Conservation (phyloP, 1,284 basidiomycete genomes). For the Boletus sp. region DNA sequence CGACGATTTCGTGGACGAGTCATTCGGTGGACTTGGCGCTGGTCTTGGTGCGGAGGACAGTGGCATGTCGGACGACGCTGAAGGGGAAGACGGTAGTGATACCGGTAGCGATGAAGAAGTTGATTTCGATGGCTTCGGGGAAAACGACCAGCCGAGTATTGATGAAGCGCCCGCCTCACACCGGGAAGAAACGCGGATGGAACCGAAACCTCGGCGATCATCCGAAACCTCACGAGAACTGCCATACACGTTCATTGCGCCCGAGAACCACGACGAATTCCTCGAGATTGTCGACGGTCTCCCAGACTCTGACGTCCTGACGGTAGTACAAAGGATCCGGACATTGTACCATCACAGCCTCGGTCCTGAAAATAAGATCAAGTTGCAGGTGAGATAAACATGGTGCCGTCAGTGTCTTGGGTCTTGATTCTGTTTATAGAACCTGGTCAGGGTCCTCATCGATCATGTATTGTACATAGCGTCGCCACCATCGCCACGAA, state of each 20-base stretch:
- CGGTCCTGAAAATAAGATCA: conserved; percentile 89
- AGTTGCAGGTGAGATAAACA: conserved; percentile 69
- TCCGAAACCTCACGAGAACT: conserved; percentile 59
- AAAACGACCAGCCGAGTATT: conserved; percentile 41
- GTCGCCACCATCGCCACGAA: conserved; percentile 62
- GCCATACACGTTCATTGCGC: conserved; percentile 93
- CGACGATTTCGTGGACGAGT: conserved; percentile 79
- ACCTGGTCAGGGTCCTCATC: conserved; percentile 81
- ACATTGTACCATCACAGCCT: conserved; percentile 92
- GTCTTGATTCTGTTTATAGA: conserved; percentile 44
- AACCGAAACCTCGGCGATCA: conserved; percentile 34
- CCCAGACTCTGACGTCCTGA: conserved; percentile 73
- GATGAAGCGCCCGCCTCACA: conserved; percentile 40
- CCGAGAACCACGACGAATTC: conserved; percentile 85
- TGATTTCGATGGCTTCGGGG: conserved; percentile 41
- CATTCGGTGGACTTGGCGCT: conserved; percentile 51
- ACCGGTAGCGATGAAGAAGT: conserved; percentile 53
- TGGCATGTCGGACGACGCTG: conserved; percentile 31
- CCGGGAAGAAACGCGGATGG: conserved; percentile 44
- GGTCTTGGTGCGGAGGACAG: conserved; percentile 47
- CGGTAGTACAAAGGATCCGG: conserved; percentile 90
- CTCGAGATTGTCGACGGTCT: conserved; percentile 79
- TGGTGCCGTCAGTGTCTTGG: conserved; percentile 3
- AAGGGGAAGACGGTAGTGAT: conserved; percentile 52
- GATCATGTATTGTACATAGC: conserved; percentile 88